These are phyloP conservation scores for Talaromyces thailandensis DNA, from an alignment of 495 filamentous ascomycete genomes.

Conservation along the genomic window DNA sequence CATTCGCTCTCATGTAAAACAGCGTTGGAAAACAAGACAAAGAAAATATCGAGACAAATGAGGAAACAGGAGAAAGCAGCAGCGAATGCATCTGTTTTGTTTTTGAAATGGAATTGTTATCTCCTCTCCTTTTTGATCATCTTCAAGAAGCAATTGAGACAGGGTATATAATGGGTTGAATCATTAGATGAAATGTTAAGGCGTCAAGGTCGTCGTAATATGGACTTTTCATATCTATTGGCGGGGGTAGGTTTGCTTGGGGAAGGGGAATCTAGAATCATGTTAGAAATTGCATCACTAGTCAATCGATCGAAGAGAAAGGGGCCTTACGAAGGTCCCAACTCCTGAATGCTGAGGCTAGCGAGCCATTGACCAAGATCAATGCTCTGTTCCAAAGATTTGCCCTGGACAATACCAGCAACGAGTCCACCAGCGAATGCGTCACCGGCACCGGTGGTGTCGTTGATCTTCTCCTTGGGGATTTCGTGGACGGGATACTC, in stretches of 20 bases:
- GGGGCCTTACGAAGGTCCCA: conserved; percentile 82
- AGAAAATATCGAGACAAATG: not conserved
- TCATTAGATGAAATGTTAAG: conserved; percentile 16
- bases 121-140: not conserved
- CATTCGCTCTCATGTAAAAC: not conserved
- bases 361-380: conserved; percentile 96
- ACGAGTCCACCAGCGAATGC: conserved; percentile 93
- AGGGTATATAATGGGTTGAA: conserved; percentile 44
- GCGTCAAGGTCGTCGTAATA: not conserved
- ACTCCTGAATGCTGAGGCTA: conserved; percentile 79
- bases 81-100: not conserved
- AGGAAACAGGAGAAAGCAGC: not conserved
- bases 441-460: conserved; percentile 95
- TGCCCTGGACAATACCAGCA: conserved; percentile 79
- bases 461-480: conserved; percentile 64
- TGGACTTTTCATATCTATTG: not conserved
- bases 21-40: not conserved
- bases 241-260: conserved; percentile 64
- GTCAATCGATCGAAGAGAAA: not conserved
- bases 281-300: not conserved
- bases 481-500: conserved; percentile 75
- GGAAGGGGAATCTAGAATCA: conserved; percentile 61
- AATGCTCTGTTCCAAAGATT: conserved; percentile 62
- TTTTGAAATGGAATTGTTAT: not conserved
- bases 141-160: not conserved